Evolutionary conservation across 768 basidiomycete genomes (phyloP).

Genomic region (Collybia nuda): DNA sequence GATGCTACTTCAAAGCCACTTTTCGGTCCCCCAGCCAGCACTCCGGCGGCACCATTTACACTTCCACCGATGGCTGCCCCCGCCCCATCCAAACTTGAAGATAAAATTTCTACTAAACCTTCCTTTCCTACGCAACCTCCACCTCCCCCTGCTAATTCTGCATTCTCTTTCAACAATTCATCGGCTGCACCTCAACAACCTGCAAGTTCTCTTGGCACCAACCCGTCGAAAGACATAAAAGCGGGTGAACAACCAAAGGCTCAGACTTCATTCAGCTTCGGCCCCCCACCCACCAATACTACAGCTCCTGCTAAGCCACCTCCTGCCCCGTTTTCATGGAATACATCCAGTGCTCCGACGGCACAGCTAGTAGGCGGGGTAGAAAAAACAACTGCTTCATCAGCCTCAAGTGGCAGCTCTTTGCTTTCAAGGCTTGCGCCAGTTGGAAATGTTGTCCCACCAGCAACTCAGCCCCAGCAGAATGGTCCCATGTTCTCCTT

Average conservation of each 20-base stretch:
- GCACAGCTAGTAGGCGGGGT: constrained; percentile 5
- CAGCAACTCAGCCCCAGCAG: constrained; percentile 8
- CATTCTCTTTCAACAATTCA: constrained; percentile 1
- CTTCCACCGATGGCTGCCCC: background rate
- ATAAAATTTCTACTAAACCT: constrained; percentile 10
- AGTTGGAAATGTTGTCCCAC: constrained; percentile 1
- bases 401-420: constrained; percentile 9
- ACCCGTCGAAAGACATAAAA: background rate
- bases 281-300: constrained; percentile 5
- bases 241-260: constrained; percentile 1
- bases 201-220: background rate
- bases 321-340: constrained; percentile 13
- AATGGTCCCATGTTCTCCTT: constrained; percentile 17
- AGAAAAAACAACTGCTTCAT: constrained; percentile 10
- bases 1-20: constrained; percentile 7
- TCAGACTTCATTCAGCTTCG: constrained; percentile 6
- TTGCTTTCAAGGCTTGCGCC: constrained; percentile 22
- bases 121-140: background rate
- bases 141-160: constrained; percentile 11
- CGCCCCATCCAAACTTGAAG: constrained; percentile 3
- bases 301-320: constrained; percentile 8
- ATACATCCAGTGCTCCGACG: constrained; percentile 11
- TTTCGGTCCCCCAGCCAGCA: constrained; percentile 1
- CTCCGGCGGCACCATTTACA: constrained; percentile 1
- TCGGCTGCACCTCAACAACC: constrained; percentile 5